Percentiles rank a stretch among this genome's conserved stretches.
These are phyloP conservation scores for Vararia minispora DNA, from an alignment of 768 basidiomycete species.

Conservation along the genomic window DNA sequence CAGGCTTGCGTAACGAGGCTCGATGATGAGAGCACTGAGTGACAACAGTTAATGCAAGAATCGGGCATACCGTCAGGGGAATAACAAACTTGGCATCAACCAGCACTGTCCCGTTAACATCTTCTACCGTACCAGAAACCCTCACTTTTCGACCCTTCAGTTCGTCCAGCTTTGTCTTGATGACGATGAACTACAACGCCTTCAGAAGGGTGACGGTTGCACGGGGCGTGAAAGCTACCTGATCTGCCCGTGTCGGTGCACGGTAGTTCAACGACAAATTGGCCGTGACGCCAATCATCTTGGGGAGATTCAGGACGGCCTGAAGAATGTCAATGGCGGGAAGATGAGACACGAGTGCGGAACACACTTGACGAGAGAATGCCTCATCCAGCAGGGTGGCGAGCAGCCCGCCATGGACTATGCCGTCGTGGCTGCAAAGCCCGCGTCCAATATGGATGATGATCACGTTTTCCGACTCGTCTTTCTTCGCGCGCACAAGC, in stretches of 20 bases:
- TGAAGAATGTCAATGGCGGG: slow-evolving; percentile 20
- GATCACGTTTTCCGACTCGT: slow-evolving; percentile 63
- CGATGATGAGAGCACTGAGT: slow-evolving; percentile 68
- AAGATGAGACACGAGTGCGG: background rate
- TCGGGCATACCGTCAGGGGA: slow-evolving; percentile 1
- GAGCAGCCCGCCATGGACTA: slow-evolving; percentile 86
- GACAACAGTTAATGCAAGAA: background rate
- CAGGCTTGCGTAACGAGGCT: slow-evolving; percentile 79
- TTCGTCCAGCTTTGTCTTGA: slow-evolving; percentile 57
- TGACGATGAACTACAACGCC: slow-evolving; percentile 76
- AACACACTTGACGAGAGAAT: slow-evolving; percentile 64
- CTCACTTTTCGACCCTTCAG: slow-evolving; percentile 67
- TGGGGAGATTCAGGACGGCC: slow-evolving; percentile 81
- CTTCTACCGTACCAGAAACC: slow-evolving; percentile 67
- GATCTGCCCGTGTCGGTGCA: slow-evolving; percentile 83
- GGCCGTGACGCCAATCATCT: slow-evolving; percentile 89
- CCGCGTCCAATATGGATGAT: slow-evolving; percentile 79
- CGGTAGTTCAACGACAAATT: slow-evolving; percentile 72
- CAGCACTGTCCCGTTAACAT: slow-evolving; percentile 68
- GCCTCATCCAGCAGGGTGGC: slow-evolving; percentile 87
- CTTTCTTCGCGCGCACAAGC: slow-evolving; percentile 58
- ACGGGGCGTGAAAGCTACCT: slow-evolving; percentile 30
- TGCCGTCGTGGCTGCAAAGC: slow-evolving; percentile 89
- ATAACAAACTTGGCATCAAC: slow-evolving; percentile 68
- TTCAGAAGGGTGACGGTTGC: background rate